Evolutionary conservation across 2,329 filamentous ascomycete genomes (phyloP).

Genomic region (Clarireedia sp.): DNA sequence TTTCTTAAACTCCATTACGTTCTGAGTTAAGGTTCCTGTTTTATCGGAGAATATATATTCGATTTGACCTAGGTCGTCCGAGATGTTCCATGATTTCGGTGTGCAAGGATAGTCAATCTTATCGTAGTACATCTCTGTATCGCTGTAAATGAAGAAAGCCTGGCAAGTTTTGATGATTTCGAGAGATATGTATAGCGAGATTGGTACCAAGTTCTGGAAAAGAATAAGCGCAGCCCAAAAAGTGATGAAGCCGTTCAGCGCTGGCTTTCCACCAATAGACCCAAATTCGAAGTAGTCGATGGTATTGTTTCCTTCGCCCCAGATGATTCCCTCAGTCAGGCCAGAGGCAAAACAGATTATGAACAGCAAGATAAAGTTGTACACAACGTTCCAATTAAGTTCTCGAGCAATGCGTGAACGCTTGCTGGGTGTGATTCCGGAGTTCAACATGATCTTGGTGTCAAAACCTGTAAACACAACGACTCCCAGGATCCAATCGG

Average conservation of each 20-base stretch:
- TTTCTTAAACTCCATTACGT: slow-evolving; percentile 99
- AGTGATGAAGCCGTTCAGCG: slow-evolving; percentile 84
- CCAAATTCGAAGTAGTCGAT: slow-evolving; percentile 78
- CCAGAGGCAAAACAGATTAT: slow-evolving; percentile 81
- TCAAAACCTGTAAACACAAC: slow-evolving; percentile 93
- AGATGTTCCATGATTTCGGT: slow-evolving; percentile 98
- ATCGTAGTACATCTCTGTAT: slow-evolving; percentile 95
- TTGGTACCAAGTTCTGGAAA: slow-evolving; percentile 97
- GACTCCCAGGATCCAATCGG: slow-evolving; percentile 88
- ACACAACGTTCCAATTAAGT: slow-evolving; percentile 94
- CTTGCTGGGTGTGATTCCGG: slow-evolving; percentile 90
- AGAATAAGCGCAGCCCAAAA: slow-evolving; percentile 94
- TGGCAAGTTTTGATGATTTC: slow-evolving; percentile 92
- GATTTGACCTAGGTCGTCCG: slow-evolving; percentile 93
- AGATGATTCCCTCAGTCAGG: slow-evolving; percentile 76
- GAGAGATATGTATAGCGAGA: slow-evolving; percentile 93
- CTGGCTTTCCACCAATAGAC: slow-evolving; percentile 65
- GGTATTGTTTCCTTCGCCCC: slow-evolving; percentile 67
- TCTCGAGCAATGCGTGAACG: slow-evolving; percentile 84
- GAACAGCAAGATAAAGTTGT: slow-evolving; percentile 88
- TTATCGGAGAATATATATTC: slow-evolving; percentile 99
- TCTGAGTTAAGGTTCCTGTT: slow-evolving; percentile 82
- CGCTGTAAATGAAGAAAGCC: slow-evolving; percentile 95
- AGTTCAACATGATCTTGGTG: slow-evolving; percentile 99
- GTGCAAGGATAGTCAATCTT: slow-evolving; percentile 89